Base-by-base conservation (phyloP, 1,284 basidiomycete genomes). In the Sparassis latifolia region DNA sequence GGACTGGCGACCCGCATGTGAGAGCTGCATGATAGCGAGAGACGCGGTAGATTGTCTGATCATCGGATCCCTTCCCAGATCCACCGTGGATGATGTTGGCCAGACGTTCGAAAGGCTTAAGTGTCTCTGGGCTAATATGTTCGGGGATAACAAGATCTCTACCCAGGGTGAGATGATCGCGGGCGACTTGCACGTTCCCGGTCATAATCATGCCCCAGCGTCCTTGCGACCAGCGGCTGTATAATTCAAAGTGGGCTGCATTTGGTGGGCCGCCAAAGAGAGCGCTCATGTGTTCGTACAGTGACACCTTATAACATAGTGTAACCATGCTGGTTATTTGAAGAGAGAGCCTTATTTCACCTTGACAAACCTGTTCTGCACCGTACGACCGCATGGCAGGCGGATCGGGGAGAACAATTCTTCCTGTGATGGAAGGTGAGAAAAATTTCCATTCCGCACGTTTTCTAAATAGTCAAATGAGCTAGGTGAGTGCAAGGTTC, bases 121-220 rank as follows among this genome's bases (percentile, higher is more conserved):
- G 52, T 0, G 70, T 68, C 33, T 69, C 67, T 7, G 72, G 66
- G n/a, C 68, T 67, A 47, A 80, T 55, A 2, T 56, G 51, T 9
- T 62, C 54, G 0, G 89, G 88, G 0, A 93, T 60, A 4, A 82
- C 68, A 20, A 94, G 71, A 64, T 97, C 95, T 53, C 89, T 80
- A 1, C 92, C 92, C 6, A 93, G 76, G 0, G 86, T 78, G 1
- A 96, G 76, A 63, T 96, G 92, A 0, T 73, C 66, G 0, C 64
- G 61, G 43, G 82, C 82, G 33, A 97, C 83, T 58, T 90, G 88
- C 1, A 94, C 79, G 60, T 97, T 97, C 12, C 95, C 93, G 0
- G 94, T 93, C 47, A 96, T 71, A 49, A 97, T 73, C 73, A 97
- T 89, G 0, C 92, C 95, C 92, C 92, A 97, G 27, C 78, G 77